Evolutionary conservation across 257 asterid species (phyloP).

Genomic region (Ilex aquifolium): DNA sequence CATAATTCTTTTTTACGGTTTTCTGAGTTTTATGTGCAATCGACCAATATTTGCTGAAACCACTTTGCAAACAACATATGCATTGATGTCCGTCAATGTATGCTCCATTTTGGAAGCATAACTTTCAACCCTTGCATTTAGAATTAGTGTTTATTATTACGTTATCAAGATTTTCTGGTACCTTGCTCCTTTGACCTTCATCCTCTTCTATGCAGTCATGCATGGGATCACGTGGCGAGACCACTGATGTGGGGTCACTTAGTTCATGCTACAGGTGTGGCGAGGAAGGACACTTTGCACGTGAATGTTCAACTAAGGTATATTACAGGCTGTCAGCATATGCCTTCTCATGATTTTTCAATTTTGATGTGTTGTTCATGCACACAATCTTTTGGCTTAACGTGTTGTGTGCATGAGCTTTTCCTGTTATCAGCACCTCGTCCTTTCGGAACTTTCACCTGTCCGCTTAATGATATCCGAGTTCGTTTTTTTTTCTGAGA

Average conservation of each 20-base stretch:
- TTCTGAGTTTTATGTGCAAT: no score
- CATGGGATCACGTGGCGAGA: conserved; percentile 33
- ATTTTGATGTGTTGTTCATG: neutral
- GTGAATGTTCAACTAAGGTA: conserved; percentile 72
- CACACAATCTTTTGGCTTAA: neutral
- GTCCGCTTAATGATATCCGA: neutral
- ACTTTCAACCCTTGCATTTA: no score
- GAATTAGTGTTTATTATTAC: no score
- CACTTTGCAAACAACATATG: no score
- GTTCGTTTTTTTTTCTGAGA: conserved; percentile 1
- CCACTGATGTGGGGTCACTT: conserved; percentile 22
- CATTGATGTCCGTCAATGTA: no score
- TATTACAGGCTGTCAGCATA: conserved; percentile 6
- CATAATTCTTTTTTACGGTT: no score
- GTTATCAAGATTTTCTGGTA: no score
- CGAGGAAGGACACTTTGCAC: conserved; percentile 79
- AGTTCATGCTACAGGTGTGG: conserved; percentile 79
- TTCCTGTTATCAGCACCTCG: neutral
- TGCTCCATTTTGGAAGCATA: no score
- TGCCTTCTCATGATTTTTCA: neutral
- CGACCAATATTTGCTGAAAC: no score
- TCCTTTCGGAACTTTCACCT: neutral
- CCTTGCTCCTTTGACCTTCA: neutral
- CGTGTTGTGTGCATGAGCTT: neutral
- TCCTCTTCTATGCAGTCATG: conserved; percentile 43